These are phyloP conservation scores for Claviceps arundinis DNA, from an alignment of 2,329 filamentous ascomycete genomes.

Conservation along the genomic window DNA sequence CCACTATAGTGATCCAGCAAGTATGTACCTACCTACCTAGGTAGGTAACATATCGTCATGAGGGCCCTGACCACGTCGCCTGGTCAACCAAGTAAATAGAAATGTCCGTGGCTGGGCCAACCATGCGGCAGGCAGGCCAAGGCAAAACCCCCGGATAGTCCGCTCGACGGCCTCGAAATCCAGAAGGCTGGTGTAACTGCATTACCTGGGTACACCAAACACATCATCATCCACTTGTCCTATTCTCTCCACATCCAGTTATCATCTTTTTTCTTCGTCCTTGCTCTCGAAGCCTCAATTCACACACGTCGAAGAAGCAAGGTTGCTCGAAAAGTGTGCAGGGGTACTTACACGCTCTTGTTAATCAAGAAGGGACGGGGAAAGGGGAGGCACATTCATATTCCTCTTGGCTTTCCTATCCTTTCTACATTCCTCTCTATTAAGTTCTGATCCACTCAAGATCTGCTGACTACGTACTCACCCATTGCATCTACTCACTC, in stretches of 20 bases:
- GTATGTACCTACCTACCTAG: background rate
- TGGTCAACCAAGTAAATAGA: constrained; percentile 19
- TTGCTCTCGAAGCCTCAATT: background rate
- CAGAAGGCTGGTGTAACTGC: constrained; percentile 5
- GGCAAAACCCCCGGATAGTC: constrained; percentile 3
- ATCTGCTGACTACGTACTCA: background rate
- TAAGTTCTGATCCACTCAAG: constrained; percentile 2
- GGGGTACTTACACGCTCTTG: background rate
- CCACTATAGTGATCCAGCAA: no score
- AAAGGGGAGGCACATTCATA: background rate
- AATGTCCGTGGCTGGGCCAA: constrained; percentile 20
- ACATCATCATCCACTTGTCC: background rate
- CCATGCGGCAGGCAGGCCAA: constrained; percentile 4
- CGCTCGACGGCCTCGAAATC: constrained; percentile 4
- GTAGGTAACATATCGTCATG: background rate
- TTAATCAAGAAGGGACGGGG: background rate
- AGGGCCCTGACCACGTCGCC: constrained; percentile 8
- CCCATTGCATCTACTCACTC: background rate
- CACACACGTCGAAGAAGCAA: background rate
- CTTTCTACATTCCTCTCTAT: constrained; percentile 2
- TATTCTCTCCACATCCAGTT: background rate
- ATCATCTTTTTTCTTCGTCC: background rate
- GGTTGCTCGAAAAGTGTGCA: background rate
- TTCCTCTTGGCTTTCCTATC: background rate
- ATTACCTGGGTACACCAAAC: no score